A percentile compares a stretch with the other conserved stretches of the same genome.
Evolutionary conservation across 192 early-diverging fungal species (phyloP).

Genomic region (Linnemannia schmuckeri): DNA sequence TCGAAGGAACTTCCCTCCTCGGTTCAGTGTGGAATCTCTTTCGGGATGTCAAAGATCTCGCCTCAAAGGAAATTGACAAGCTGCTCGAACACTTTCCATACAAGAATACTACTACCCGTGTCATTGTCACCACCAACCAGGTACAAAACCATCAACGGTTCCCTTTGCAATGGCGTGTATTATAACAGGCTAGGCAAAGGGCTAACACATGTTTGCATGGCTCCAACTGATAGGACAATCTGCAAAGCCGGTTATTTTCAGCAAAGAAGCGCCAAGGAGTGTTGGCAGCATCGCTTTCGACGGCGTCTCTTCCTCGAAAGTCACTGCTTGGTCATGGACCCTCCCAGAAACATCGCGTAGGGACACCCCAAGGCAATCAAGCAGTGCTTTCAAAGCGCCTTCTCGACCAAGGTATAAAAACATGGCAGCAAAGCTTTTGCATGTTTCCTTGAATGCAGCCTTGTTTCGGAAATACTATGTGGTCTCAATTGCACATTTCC

Average conservation of each 20-base stretch:
- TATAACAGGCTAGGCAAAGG: too few relatives aligned
- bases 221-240: background rate
- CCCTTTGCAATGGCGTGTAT: background rate
- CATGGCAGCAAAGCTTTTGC: background rate
- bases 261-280: constrained; percentile 6
- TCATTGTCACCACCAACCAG: background rate
- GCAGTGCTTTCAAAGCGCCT: constrained; percentile 18
- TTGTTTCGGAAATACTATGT: background rate
- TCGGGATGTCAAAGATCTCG: constrained; percentile 37
- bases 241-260: constrained; percentile 1
- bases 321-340: constrained; percentile 38
- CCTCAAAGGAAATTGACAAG: constrained; percentile 38
- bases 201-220: background rate
- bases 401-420: constrained; percentile 20
- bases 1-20: constrained; percentile 30
- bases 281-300: background rate
- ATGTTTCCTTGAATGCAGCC: background rate
- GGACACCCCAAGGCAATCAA: background rate
- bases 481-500: background rate
- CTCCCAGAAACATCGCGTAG: background rate
- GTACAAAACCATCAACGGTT: background rate
- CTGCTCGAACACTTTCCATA: constrained; percentile 46
- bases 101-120: constrained; percentile 2
- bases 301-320: constrained; percentile 13
- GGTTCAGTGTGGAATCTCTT: constrained; percentile 47